Evolutionary conservation across 768 basidiomycete species (phyloP).

Genomic region (Tylopilus balloui): DNA sequence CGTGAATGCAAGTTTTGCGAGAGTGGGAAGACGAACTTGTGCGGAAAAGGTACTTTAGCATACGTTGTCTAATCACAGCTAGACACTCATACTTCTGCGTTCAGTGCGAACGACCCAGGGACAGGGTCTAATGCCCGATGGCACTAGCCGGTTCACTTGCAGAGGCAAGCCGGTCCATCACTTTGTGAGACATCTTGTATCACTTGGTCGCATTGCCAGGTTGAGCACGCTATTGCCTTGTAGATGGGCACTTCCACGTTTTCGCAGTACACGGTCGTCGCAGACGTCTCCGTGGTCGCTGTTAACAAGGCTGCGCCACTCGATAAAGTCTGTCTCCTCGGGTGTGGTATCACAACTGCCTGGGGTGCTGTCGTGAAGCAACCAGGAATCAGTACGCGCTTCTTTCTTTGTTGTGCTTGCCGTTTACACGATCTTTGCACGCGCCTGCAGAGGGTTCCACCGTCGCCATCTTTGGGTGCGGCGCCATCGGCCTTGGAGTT

Average conservation of each 20-base stretch:
- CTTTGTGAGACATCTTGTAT: slow-evolving; percentile 57
- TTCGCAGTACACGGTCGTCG: slow-evolving; percentile 99
- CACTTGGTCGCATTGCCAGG: neutral
- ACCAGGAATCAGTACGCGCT: slow-evolving; percentile 66
- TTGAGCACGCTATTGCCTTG: neutral
- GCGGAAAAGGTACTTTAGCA: slow-evolving; percentile 65
- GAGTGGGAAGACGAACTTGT: slow-evolving; percentile 98
- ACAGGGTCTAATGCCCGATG: slow-evolving; percentile 92
- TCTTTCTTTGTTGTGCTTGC: neutral
- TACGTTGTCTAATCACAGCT: neutral
- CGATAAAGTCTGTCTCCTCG: slow-evolving; percentile 94
- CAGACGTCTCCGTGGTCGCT: slow-evolving; percentile 93
- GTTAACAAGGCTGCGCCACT: slow-evolving; percentile 83
- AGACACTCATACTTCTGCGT: neutral
- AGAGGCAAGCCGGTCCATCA: slow-evolving; percentile 85
- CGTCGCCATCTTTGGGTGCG: slow-evolving; percentile 94
- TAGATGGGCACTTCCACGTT: slow-evolving; percentile 99
- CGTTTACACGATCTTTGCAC: neutral
- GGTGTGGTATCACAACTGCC: slow-evolving; percentile 96
- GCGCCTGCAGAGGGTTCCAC: slow-evolving; percentile 61
- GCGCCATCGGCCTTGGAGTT: slow-evolving; percentile 93
- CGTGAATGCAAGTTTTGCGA: slow-evolving; percentile 98
- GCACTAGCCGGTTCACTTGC: slow-evolving; percentile 80
- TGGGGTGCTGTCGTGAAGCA: slow-evolving; percentile 96
- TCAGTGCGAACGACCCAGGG: slow-evolving; percentile 91